Base-by-base conservation (phyloP, 192 early-diverging fungal species). In the Coemansia erecta region DNA sequence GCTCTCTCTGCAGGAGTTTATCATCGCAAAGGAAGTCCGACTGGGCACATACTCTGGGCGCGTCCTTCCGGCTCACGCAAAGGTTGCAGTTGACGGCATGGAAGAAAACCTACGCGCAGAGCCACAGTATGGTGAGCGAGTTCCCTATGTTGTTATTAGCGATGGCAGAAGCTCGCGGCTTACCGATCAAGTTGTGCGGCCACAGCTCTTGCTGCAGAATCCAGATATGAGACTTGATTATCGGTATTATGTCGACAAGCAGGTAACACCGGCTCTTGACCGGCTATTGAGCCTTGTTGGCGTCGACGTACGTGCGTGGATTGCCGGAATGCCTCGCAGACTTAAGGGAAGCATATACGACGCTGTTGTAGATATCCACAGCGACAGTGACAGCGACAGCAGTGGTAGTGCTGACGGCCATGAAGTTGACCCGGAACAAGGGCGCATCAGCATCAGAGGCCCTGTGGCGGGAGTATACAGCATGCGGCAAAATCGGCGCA, bases 11-110 rank as follows among this genome's bases (percentile, higher is more conserved):
- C 83, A 86, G 11, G 95, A 98, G 48, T 87, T 94, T 64, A 89
- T 94, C 51, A 92, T 96, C 64, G 87, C 93, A 12, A 94, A 91
- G 66, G 93, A 91, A 68, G 91, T 94, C 18, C 86, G 86, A 22
- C 66, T 93, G 56, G 88, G 90, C 1, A 74, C 77, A 12, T 96
- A 97, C 65, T 87, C 81, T 43, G 81, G 68, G 2, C 72, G 70
- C 10, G 81, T 78, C 7, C 63, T 87, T 0, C 83, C 85, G 28
- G 88, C 91, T 19, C 89, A 91, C 8, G 92, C 87, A 11, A 64
- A 85, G n/a, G 77, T 95, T 24, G 81, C 86, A 48, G 75, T 63
- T n/a, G 70, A 85, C 22, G 76, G 70, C 28, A 92, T 94, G 85
- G 66, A 78, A 37, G 41, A 64, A 9, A 90, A 94, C 68, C 81